Conservation (phyloP, 208 protist genomes). For the Trypanosoma mega region DNA sequence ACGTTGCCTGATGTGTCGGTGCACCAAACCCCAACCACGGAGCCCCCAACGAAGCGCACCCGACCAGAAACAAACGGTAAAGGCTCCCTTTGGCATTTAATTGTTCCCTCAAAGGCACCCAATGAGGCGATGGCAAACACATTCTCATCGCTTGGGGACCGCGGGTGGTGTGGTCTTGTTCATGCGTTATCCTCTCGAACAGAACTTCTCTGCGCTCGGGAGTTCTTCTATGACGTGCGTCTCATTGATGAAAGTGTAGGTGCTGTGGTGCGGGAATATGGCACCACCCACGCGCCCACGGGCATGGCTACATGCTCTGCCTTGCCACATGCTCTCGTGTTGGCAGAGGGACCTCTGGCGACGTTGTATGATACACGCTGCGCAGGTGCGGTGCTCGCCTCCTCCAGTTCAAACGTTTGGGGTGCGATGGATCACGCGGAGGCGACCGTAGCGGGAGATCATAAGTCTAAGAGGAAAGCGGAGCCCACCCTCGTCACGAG, state of each 20-base stretch:
- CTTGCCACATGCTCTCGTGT: slow-evolving; percentile 37
- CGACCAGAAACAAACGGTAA: slow-evolving; percentile 2
- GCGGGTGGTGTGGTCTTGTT: slow-evolving; percentile 56
- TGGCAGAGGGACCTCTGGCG: slow-evolving; percentile 66
- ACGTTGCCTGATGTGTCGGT: slow-evolving; percentile 16
- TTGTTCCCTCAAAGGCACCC: slow-evolving; percentile 23
- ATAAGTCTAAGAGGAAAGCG: background rate
- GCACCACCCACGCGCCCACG: slow-evolving; percentile 68
- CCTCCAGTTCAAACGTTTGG: background rate
- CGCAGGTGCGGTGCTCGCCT: slow-evolving; percentile 46
- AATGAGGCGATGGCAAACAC: background rate
- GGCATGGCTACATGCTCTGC: slow-evolving; percentile 37
- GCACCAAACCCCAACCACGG: background rate
- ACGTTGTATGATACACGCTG: slow-evolving; percentile 76
- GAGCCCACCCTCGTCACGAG: slow-evolving; percentile 37
- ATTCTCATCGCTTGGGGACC: slow-evolving; percentile 29
- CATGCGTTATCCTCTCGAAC: background rate
- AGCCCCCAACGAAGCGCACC: slow-evolving; percentile 16
- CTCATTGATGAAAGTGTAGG: slow-evolving; percentile 42
- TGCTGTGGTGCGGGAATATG: slow-evolving; percentile 51
- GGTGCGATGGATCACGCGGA: slow-evolving; percentile 8
- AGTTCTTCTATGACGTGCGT: slow-evolving; percentile 69
- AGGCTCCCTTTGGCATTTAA: slow-evolving; percentile 26
- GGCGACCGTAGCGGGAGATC: too few relatives aligned
- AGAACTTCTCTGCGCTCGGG: slow-evolving; percentile 44